Conservation (phyloP, 176 grass and related monocot species). For the Luzula sylvatica region DNA sequence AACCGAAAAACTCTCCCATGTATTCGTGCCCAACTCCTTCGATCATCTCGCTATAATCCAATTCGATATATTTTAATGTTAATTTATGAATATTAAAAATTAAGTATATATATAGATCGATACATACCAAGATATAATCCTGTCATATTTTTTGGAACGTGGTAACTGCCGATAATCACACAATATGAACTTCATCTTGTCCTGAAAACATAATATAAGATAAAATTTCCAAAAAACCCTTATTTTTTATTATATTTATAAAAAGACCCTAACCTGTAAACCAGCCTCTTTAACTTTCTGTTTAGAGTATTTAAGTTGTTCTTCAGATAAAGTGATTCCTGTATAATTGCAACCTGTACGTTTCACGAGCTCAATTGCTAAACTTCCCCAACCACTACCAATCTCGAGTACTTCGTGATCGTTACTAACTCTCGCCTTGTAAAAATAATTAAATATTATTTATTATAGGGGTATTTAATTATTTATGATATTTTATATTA, state of each 20-base stretch:
- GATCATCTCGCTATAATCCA: conserved; percentile 61
- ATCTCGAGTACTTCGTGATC: conserved; percentile 87
- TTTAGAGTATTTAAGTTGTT: conserved; percentile 55
- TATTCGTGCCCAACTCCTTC: conserved; percentile 86
- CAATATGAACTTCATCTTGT: conserved; percentile 52
- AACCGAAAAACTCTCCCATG: conserved; percentile 65
- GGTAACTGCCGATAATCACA: conserved; percentile 80
- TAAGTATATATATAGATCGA: neutral
- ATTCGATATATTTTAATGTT: neutral
- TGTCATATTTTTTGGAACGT: conserved; percentile 36
- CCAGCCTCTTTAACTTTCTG: conserved; percentile 62
- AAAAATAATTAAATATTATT: too few relatives aligned
- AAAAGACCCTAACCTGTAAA: conserved; percentile 37
- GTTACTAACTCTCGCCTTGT: conserved; percentile 56
- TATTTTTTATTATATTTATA: too few relatives aligned
- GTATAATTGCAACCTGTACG: conserved; percentile 86
- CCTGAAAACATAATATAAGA: conserved; percentile 42
- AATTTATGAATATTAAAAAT: neutral
- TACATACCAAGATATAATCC: conserved; percentile 78
- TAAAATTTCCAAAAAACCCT: neutral
- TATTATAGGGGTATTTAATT: too few relatives aligned
- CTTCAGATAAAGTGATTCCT: conserved; percentile 70
- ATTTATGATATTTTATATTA: too few relatives aligned
- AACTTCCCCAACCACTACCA: conserved; percentile 70
- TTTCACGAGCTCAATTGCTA: conserved; percentile 73